A percentile compares a stretch with the other conserved stretches of the same genome.
Evolutionary conservation across 2,329 filamentous ascomycete genomes (phyloP).

Genomic region (Xylaria hypoxylon): DNA sequence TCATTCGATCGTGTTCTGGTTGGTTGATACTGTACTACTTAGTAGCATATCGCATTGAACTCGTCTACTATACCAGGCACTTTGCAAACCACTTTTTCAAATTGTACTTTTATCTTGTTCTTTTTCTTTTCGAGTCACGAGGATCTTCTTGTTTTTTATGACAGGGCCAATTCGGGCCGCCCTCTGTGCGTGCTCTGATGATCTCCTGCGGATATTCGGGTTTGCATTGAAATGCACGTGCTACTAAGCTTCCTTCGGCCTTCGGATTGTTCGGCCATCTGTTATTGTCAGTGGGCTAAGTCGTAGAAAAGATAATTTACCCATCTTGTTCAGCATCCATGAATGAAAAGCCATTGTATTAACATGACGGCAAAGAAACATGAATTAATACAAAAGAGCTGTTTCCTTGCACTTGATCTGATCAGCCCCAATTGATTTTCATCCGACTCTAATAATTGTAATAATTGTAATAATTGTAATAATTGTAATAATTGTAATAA

Average conservation of each 20-base stretch:
- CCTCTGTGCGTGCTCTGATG: conserved; percentile 5
- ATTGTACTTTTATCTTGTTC: too few relatives aligned
- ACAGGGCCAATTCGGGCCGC: conserved; percentile 11
- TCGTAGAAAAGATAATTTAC: not conserved
- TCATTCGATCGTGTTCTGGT: conserved; percentile 14
- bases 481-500: not conserved
- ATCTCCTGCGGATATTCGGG: not conserved
- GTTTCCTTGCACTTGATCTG: not conserved
- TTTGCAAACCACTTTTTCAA: too few relatives aligned
- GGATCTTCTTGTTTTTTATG: not conserved
- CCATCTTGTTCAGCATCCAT: too few relatives aligned
- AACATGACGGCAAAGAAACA: too few relatives aligned
- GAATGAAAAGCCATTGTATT: too few relatives aligned
- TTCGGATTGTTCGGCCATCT: conserved; percentile 24
- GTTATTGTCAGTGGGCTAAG: not conserved
- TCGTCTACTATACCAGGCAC: too few relatives aligned
- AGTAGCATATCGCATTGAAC: too few relatives aligned
- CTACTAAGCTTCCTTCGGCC: conserved; percentile 22
- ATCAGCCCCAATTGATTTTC: not conserved
- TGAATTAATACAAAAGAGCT: too few relatives aligned
- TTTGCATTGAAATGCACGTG: conserved; percentile 9
- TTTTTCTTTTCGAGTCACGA: conserved; percentile 4
- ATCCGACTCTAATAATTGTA: not conserved
- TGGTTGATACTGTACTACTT: conserved; percentile 8
- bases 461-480: too few relatives aligned